Evolutionary conservation across 2,329 filamentous ascomycete genomes (phyloP).

Genomic region (Capronia epimyces): DNA sequence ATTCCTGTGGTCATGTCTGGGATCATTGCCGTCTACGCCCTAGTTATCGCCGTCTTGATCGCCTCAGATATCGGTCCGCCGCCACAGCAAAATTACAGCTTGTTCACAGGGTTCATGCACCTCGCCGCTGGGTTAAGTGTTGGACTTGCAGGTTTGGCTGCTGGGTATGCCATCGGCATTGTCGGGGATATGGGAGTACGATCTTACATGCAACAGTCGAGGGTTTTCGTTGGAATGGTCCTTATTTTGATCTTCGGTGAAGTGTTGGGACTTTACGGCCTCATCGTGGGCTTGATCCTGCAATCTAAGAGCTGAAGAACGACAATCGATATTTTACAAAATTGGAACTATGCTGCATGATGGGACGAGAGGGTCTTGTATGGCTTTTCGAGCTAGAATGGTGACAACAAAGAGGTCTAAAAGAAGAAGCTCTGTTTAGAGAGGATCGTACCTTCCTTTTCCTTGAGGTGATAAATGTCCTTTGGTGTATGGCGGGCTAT

Average conservation of each 20-base stretch:
- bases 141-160: conserved; percentile 84
- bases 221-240: conserved; percentile 98
- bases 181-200: conserved; percentile 91
- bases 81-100: conserved; percentile 62
- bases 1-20: conserved; percentile 79
- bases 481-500: background rate
- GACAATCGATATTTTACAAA: background rate
- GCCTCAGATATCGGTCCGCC: conserved; percentile 79
- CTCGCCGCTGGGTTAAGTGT: conserved; percentile 85
- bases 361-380: background rate
- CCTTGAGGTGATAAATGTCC: too few relatives aligned
- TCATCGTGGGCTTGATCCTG: conserved; percentile 88
- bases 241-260: conserved; percentile 97
- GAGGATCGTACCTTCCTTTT: background rate
- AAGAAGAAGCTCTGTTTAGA: background rate
- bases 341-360: background rate
- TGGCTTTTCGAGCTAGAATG: background rate
- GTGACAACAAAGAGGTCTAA: background rate
- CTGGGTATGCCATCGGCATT: conserved; percentile 92
- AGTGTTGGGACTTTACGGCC: conserved; percentile 89
- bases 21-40: conserved; percentile 96
- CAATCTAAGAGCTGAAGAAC: conserved; percentile 69
- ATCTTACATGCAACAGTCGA: conserved; percentile 91
- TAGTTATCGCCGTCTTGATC: conserved; percentile 95
- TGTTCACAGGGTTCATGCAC: conserved; percentile 92